Conservation (phyloP, 257 asterid genomes). For the Solanum dulcamara region DNA sequence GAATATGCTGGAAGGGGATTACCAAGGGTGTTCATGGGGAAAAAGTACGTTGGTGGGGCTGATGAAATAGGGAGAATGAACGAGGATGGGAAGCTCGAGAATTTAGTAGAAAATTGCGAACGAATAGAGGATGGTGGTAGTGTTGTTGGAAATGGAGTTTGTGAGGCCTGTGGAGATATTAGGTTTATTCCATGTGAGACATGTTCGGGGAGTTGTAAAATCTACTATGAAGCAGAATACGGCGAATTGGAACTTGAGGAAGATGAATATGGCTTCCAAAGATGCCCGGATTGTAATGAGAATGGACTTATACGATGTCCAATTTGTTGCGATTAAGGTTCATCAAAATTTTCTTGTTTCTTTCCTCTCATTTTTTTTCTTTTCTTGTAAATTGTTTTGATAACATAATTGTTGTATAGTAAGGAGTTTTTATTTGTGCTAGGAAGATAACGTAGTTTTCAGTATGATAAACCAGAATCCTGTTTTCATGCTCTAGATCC, state of each 20-base stretch:
- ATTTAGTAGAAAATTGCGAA: constrained; percentile 55
- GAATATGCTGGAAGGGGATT: constrained; percentile 26
- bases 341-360: not conserved
- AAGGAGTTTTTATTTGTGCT: not conserved
- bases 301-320: constrained; percentile 63
- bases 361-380: too few relatives aligned
- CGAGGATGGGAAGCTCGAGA: constrained; percentile 70
- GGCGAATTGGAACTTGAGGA: constrained; percentile 11
- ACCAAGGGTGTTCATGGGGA: constrained; percentile 64
- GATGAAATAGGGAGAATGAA: constrained; percentile 59
- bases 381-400: not conserved
- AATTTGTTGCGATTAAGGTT: constrained; percentile 33
- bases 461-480: not conserved
- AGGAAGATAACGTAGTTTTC: not conserved
- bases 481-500: not conserved
- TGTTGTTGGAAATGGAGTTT: constrained; percentile 10
- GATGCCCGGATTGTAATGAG: constrained; percentile 65
- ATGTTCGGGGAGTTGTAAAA: constrained; percentile 86
- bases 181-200: constrained; percentile 83
- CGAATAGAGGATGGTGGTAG: constrained; percentile 15
- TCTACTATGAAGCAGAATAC: constrained; percentile 40
- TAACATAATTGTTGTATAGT: not conserved
- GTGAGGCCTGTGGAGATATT: constrained; percentile 80
- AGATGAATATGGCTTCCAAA: constrained; percentile 36
- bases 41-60: constrained; percentile 59